Conservation (phyloP, 306 rosid species). For the Castanea crenata region DNA sequence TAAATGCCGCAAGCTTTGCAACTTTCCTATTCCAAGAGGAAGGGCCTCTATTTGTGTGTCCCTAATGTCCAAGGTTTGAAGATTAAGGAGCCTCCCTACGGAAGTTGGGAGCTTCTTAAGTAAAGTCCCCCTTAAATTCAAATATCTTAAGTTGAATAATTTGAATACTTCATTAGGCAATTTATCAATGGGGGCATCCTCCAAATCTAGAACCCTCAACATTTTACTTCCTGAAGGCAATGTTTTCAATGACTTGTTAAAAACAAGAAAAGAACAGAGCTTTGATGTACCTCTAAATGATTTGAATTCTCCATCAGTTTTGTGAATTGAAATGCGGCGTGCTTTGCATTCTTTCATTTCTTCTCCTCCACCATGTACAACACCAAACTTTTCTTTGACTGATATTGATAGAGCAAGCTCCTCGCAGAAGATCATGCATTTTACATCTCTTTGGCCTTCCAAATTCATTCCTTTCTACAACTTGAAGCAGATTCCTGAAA, state of each 20-base stretch:
- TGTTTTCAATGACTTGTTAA: too few species aligned
- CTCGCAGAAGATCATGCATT: not conserved
- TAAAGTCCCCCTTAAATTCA: not conserved
- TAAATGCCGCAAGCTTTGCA: not conserved
- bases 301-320: too few species aligned
- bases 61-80: not conserved
- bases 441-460: too few species aligned
- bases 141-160: not conserved
- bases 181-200: too few species aligned
- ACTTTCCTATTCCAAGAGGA: not conserved
- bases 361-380: too few species aligned
- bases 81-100: not conserved
- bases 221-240: not conserved
- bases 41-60: not conserved
- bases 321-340: too few species aligned
- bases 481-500: too few species aligned
- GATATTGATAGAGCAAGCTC: slow-evolving; percentile 13
- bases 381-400: not conserved
- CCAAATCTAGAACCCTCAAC: too few species aligned
- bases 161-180: not conserved
- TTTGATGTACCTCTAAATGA: too few species aligned
- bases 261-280: too few species aligned
- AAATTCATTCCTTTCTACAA: too few species aligned
- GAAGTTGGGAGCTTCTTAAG: not conserved
- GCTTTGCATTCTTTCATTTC: too few species aligned